Percentiles rank a stretch among this genome's conserved stretches.
Evolutionary conservation across 257 asterid species (phyloP).

Genomic region (Rauvolfia tetraphylla): DNA sequence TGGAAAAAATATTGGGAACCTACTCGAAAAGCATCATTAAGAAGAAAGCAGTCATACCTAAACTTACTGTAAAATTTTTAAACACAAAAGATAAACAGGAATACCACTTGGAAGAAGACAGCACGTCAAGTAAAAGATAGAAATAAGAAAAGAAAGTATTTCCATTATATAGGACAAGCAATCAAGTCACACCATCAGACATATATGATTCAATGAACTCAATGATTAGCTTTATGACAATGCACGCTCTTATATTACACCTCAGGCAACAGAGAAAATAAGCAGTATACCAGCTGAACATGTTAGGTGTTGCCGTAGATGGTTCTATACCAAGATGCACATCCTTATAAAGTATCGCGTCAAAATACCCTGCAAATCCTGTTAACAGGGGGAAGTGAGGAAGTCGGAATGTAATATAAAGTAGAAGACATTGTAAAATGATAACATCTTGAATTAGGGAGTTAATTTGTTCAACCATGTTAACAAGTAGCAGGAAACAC

Average conservation of each 20-base stretch:
- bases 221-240: neutral
- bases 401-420: slow-evolving; percentile 8
- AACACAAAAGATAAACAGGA: neutral
- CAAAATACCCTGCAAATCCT: slow-evolving; percentile 98
- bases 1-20: slow-evolving; percentile 97
- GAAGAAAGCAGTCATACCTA: slow-evolving; percentile 18
- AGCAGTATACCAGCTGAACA: slow-evolving; percentile 88
- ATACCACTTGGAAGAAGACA: neutral
- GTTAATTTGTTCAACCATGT: neutral
- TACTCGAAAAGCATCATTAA: slow-evolving; percentile 22
- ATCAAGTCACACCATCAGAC: neutral
- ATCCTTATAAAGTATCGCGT: slow-evolving; percentile 86
- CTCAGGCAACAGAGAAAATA: neutral
- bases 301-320: slow-evolving; percentile 85
- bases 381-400: slow-evolving; percentile 16
- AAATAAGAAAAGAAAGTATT: neutral
- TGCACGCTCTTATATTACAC: neutral
- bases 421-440: neutral
- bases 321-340: slow-evolving; percentile 97
- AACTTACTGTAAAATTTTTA: neutral
- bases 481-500: neutral
- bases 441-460: neutral
- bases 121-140: neutral
- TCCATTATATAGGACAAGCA: neutral
- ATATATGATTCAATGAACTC: neutral